Evolutionary conservation across 352 stramenopile species (phyloP), one percentile per base, ranked within the genome.

Genomic region (Phytopythium boreale): DNA sequence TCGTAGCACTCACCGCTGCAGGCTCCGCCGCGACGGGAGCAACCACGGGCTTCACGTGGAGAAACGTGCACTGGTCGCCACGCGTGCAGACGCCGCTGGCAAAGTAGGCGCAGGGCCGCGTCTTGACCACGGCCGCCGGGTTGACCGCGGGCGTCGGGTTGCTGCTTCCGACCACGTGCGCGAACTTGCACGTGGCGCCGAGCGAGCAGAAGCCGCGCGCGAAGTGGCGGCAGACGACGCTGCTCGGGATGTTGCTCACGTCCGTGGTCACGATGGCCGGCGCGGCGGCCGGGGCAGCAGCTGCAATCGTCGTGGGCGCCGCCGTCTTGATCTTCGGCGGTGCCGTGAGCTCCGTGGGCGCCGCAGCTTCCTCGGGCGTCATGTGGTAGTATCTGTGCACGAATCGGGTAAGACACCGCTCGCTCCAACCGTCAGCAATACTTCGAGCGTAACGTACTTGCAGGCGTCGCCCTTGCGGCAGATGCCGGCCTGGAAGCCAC

Each of bases 381-480:
- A 67, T 57, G 52, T 81, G 70, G 34, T 68, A 68, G 58, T 81
- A 81, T 47, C 67, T 77, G 53, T 24, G 44, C 4, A 27, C 26
- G n/a, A 49, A n/a, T 34, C 17, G 43, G n/a, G 19, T 57, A 20
- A 36, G 43, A 39, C 34, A 39, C 11, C 34, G 10, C 1, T 14
- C 3, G 34, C 4, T 10, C 34, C 5, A 39, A 39, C 34, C 34
- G 34, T 10, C 31, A 39, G 34, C 10, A 14, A 39, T 10, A n/a
- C n/a, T n/a, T 39, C 34, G 10, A 44, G 27, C 14, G 20, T 17
- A 4, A 80, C 75, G 59, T 75, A 89, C 79, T 93, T 93, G 82
- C 84, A 93, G 57, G 72, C 26, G 61, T 88, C 80, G 31, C 82
- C 82, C 51, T 86, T 78, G 59, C 64, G 61, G 64, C 84, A 93